Evolutionary conservation across 306 rosid species (phyloP).

Genomic region (Senna tora): DNA sequence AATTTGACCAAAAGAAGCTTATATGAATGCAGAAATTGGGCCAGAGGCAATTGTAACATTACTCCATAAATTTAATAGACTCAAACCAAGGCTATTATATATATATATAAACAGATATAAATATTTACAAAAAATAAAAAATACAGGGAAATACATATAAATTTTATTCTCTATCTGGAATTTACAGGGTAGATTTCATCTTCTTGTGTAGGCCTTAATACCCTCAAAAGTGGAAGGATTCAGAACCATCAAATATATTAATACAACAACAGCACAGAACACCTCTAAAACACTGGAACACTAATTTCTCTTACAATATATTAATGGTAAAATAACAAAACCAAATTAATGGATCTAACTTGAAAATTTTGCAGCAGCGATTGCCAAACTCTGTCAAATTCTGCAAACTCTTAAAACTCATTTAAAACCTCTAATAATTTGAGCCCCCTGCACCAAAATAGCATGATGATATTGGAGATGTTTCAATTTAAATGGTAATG

Average conservation of each 20-base stretch:
- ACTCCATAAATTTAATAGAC: too few species aligned
- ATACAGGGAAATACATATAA: not conserved
- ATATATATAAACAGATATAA: not conserved
- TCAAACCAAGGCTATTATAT: too few species aligned
- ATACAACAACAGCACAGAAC: too few species aligned
- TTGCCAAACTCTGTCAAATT: slow-evolving; percentile 20
- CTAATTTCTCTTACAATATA: slow-evolving; percentile 31
- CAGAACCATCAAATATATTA: slow-evolving; percentile 10
- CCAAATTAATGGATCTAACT: too few species aligned
- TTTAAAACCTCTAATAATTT: slow-evolving; percentile 41
- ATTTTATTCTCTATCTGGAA: not conserved
- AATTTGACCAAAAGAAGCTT: too few species aligned
- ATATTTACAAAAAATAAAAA: not conserved
- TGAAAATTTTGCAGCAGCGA: slow-evolving; percentile 30
- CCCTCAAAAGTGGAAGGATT: slow-evolving; percentile 11
- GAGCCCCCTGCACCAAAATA: slow-evolving; percentile 49
- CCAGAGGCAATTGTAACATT: too few species aligned
- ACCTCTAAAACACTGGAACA: not conserved
- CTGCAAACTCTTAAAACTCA: slow-evolving; percentile 20
- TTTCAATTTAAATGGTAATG: not conserved
- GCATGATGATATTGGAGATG: not conserved
- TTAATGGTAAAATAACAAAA: too few species aligned
- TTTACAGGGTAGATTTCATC: not conserved
- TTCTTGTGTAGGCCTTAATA: not conserved
- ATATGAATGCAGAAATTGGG: too few species aligned